These are phyloP conservation scores for Citrullus amarus DNA, from an alignment of 306 rosid genomes.

Conservation along the genomic window DNA sequence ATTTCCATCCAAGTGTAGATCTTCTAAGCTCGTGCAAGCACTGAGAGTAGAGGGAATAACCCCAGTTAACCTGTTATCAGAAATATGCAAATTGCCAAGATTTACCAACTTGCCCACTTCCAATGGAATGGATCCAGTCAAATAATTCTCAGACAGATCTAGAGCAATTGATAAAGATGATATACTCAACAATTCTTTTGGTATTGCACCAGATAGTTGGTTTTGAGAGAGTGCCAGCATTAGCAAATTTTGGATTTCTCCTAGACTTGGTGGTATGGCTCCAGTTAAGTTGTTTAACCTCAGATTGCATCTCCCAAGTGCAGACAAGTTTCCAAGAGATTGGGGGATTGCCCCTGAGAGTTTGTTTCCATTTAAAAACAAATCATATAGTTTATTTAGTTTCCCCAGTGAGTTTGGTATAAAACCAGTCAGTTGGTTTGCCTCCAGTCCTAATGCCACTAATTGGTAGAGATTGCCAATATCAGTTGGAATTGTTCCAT, in stretches of 20 bases:
- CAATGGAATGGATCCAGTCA: slow-evolving; percentile 13
- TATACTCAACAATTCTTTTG: slow-evolving; percentile 4
- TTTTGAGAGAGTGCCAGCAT: neutral
- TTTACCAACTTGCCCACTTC: slow-evolving; percentile 9
- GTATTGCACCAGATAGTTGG: slow-evolving; percentile 17
- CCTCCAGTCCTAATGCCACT: neutral
- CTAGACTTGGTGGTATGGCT: slow-evolving; percentile 1
- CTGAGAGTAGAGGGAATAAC: slow-evolving; percentile 10
- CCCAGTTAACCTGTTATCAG: slow-evolving; percentile 14
- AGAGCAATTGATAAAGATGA: neutral
- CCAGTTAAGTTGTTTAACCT: slow-evolving; percentile 5
- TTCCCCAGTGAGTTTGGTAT: slow-evolving; percentile 14
- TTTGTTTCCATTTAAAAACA: neutral
- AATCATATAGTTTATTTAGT: neutral
- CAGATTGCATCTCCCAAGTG: neutral
- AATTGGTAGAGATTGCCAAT: slow-evolving; percentile 18
- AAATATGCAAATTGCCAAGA: slow-evolving; percentile 8
- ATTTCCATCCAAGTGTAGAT: slow-evolving; percentile 6
- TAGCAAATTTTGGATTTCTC: slow-evolving; percentile 1
- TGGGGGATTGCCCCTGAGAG: slow-evolving; percentile 17
- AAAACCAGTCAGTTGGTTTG: slow-evolving; percentile 9
- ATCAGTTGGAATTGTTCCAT: slow-evolving; percentile 13
- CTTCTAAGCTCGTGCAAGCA: slow-evolving; percentile 2
- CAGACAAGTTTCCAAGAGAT: slow-evolving; percentile 15
- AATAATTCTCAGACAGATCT: slow-evolving; percentile 11